Evolutionary conservation across 805 yeast genomes (phyloP), one percentile per base, ranked within the genome.

Genomic region (Lachancea thermotolerans): DNA sequence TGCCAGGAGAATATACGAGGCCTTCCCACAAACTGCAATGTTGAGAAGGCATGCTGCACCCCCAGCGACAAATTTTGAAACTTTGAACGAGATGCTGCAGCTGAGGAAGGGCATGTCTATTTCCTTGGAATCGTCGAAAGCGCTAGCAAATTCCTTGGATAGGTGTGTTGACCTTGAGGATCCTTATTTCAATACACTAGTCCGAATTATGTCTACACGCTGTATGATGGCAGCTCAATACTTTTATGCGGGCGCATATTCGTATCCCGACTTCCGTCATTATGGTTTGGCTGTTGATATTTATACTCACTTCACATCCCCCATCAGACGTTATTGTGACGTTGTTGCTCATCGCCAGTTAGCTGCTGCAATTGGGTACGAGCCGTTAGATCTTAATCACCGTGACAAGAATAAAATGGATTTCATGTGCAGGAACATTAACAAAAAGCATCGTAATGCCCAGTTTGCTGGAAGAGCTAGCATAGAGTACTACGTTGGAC

Each of bases 221-320:
- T 91, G 98, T 68, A 93, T 93, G 99, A 87, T 89, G 85, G 96
- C 99, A 1, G 99, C 99, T 1, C 97, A 91, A 62, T 93, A 93
- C 62, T 93, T 93, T 69, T 81, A 95, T 10, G 79, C 96, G 0
- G 98, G 99, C 8, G 80, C 85, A 12, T 87, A 74, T 58, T 85
- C 95, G 9, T 87, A 88, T 60, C 81, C 95, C 11, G 99, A 93
- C 52, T 93, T 87, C 72, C 79, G 83, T 50, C 99, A 93, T 73
- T 93, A 93, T 65, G 99, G 99, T 64, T 74, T 93, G 51, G 99
- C 99, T 2, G 89, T 91, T 42, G 97, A 90, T 55, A 93, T 93
- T 38, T 93, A 93, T 66, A 93, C 99, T 1, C 99, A 93, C 74
- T 93, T 90, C 74, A 93, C 99, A 1, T 89, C 97, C 1, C 99